Evolutionary conservation across 108 stramenopile species (phyloP).

Genomic region (Fragilaria crotonensis): DNA sequence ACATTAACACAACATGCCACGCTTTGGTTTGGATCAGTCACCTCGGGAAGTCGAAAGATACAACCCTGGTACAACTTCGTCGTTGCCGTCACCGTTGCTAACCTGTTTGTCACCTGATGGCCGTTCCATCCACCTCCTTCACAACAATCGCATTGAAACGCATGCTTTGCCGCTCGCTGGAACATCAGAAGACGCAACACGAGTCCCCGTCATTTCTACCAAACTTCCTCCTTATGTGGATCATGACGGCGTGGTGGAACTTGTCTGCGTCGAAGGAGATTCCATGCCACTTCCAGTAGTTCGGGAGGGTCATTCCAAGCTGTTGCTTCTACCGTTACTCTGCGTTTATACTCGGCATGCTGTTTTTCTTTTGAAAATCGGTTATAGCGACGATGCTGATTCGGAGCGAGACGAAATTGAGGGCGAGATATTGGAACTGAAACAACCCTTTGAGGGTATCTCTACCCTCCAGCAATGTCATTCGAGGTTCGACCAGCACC

Average conservation of each 20-base stretch:
- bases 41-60: too few species aligned
- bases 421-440: constrained; percentile 23
- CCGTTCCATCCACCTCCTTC: constrained; percentile 46
- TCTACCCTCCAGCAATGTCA: constrained; percentile 30
- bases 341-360: constrained; percentile 60
- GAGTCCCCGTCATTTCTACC: constrained; percentile 17
- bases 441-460: constrained; percentile 56
- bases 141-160: constrained; percentile 30
- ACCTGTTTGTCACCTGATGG: constrained; percentile 60
- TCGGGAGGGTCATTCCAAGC: too few species aligned
- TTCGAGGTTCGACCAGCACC: constrained; percentile 61
- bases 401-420: constrained; percentile 9
- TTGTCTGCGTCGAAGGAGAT: constrained; percentile 52
- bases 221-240: constrained; percentile 28
- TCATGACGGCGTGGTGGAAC: constrained; percentile 51
- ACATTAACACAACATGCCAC: too few species aligned
- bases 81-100: too few species aligned
- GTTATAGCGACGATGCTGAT: constrained; percentile 12
- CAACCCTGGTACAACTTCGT: too few species aligned
- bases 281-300: not conserved
- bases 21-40: too few species aligned
- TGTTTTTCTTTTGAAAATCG: constrained; percentile 53
- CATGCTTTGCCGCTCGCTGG: constrained; percentile 42
- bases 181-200: constrained; percentile 9
- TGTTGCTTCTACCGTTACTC: constrained; percentile 42